These are phyloP conservation scores for Trichoderma aggressivum DNA, from an alignment of 2,329 filamentous ascomycete genomes.

Conservation along the genomic window DNA sequence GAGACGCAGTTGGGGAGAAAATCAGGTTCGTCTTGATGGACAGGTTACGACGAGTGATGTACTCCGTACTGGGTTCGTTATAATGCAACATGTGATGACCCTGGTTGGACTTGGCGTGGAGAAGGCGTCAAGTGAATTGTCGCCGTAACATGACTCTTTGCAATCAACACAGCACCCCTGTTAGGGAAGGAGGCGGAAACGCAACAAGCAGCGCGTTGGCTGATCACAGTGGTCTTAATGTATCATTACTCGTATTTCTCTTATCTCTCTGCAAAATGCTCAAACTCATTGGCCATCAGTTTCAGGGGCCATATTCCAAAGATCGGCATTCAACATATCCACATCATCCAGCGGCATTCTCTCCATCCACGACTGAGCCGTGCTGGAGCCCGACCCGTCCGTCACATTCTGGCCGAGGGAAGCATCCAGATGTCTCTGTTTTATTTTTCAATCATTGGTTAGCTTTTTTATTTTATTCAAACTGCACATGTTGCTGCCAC, in stretches of 20 bases:
- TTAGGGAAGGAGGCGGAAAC: background rate
- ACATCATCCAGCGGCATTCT: slow-evolving; percentile 28
- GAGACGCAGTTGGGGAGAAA: background rate
- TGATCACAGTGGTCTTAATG: background rate
- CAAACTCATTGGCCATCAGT: slow-evolving; percentile 1
- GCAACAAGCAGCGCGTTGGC: background rate
- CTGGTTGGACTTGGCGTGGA: background rate
- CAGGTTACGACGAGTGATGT: background rate
- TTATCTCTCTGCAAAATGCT: background rate
- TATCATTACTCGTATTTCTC: background rate
- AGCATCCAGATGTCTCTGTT: slow-evolving; percentile 27
- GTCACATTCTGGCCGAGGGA: slow-evolving; percentile 32
- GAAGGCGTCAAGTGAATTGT: background rate
- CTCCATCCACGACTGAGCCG: slow-evolving; percentile 32
- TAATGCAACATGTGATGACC: background rate
- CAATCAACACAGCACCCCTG: background rate
- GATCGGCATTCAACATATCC: slow-evolving; percentile 26
- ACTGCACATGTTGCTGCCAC: background rate
- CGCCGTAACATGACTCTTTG: background rate
- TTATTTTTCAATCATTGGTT: background rate
- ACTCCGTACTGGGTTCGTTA: background rate
- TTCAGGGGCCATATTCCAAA: slow-evolving; percentile 24
- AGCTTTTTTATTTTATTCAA: background rate
- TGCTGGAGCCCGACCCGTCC: slow-evolving; percentile 27
- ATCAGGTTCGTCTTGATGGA: background rate